These are phyloP conservation scores for Danielozyma ontarioensis DNA, from an alignment of 805 yeast genomes.

Conservation along the genomic window DNA sequence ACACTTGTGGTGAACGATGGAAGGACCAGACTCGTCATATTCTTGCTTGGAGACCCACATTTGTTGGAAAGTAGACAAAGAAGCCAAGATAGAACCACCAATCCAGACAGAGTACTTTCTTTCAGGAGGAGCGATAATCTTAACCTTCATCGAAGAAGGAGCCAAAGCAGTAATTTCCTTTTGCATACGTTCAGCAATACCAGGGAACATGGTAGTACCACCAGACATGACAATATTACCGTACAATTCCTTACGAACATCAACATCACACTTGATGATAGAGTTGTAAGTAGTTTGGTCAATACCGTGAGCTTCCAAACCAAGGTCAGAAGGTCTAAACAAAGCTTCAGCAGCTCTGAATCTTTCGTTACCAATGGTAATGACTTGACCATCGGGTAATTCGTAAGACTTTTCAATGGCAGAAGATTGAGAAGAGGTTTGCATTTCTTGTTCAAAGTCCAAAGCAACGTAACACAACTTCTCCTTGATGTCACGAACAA, in stretches of 20 bases:
- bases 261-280: slow-evolving; percentile 98
- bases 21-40: slow-evolving; percentile 99
- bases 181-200: slow-evolving; percentile 99
- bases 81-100: slow-evolving; percentile 99
- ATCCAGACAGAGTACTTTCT: slow-evolving; percentile 99
- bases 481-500: slow-evolving; percentile 92
- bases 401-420: slow-evolving; percentile 98
- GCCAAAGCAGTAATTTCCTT: slow-evolving; percentile 99
- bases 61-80: slow-evolving; percentile 99
- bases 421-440: slow-evolving; percentile 97
- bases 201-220: slow-evolving; percentile 99
- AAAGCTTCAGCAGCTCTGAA: slow-evolving; percentile 99
- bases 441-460: slow-evolving; percentile 99
- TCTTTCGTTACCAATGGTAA: slow-evolving; percentile 99
- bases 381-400: slow-evolving; percentile 99
- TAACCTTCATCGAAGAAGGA: slow-evolving; percentile 99
- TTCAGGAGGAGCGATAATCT: slow-evolving; percentile 99
- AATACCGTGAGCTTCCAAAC: slow-evolving; percentile 95
- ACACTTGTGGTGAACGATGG: slow-evolving; percentile 96
- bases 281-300: slow-evolving; percentile 96
- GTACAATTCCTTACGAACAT: slow-evolving; percentile 97
- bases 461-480: slow-evolving; percentile 98
- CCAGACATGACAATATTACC: slow-evolving; percentile 99
- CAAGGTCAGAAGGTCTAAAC: slow-evolving; percentile 94
- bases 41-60: slow-evolving; percentile 99